phyloP scores from a whole-genome alignment of 192 early-diverging fungal genomes.

The Physocladia obscura region DNA sequence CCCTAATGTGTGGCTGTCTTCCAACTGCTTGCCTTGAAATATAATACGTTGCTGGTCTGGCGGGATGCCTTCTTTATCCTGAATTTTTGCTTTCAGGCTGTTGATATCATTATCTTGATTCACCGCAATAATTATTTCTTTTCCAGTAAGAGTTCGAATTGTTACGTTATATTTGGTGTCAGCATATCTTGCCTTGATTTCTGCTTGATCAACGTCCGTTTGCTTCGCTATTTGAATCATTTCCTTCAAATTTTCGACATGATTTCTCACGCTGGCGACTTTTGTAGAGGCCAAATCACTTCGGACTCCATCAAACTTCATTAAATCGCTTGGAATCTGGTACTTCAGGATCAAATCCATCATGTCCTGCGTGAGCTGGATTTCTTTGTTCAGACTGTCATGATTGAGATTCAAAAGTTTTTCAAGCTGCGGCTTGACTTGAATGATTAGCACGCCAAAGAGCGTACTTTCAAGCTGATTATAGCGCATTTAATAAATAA shows the following conservation, averaged over 20 bases:
- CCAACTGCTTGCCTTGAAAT: too few relatives aligned
- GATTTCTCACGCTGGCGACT: not conserved
- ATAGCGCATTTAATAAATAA: conserved; percentile 7
- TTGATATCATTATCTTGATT: too few relatives aligned
- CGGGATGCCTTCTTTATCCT: too few relatives aligned
- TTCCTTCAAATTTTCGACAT: conserved; percentile 23
- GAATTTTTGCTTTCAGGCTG: too few relatives aligned
- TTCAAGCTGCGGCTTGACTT: conserved; percentile 43
- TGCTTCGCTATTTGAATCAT: conserved; percentile 10
- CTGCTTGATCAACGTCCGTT: conserved; percentile 8
- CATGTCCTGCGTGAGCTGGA: conserved; percentile 35
- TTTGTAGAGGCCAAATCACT: not conserved
- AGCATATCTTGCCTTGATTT: not conserved
- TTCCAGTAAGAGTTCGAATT: too few relatives aligned
- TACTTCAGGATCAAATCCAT: conserved; percentile 36
- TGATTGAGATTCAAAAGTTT: conserved; percentile 30
- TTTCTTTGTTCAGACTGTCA: conserved; percentile 37
- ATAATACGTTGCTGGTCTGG: too few relatives aligned
- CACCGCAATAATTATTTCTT: too few relatives aligned
- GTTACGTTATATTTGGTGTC: not conserved
- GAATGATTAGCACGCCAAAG: conserved; percentile 28
- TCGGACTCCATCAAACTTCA: conserved; percentile 19
- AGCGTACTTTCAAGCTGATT: conserved; percentile 31
- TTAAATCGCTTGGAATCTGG: conserved; percentile 35
- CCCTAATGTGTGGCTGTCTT: too few relatives aligned